phyloP scores from a whole-genome alignment of 305 asterid species.

The Fraxinus latifolia region DNA sequence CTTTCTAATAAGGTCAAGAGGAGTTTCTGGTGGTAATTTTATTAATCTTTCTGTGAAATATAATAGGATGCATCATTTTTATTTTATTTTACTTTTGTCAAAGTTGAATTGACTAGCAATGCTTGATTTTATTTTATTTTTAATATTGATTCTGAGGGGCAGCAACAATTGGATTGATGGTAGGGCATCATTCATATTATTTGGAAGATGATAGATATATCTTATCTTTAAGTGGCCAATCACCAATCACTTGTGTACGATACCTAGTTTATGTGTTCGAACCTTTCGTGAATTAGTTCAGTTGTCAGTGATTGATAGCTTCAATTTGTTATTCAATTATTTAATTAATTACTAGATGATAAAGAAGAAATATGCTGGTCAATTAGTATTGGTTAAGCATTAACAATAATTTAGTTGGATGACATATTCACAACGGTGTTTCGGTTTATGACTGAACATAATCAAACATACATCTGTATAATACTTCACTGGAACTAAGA shows the following conservation, averaged over 20 bases:
- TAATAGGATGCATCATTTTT: background rate
- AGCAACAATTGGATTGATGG: background rate
- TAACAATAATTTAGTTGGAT: background rate
- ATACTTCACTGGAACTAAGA: background rate
- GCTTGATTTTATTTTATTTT: background rate
- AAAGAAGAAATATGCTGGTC: background rate
- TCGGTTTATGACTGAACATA: background rate
- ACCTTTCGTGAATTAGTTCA: background rate
- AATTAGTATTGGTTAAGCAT: background rate
- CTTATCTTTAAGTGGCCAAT: background rate
- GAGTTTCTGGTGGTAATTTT: background rate
- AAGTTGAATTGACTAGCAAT: background rate
- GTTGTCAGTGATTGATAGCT: background rate
- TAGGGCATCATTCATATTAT: background rate
- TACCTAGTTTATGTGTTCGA: background rate
- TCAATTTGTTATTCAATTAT: background rate
- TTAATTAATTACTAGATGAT: background rate
- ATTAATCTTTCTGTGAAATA: background rate
- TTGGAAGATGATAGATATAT: background rate
- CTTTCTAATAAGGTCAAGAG: background rate
- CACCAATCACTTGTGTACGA: background rate
- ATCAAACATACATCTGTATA: background rate
- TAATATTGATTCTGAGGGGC: background rate
- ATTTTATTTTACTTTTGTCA: background rate
- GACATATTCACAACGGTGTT: background rate